Conservation (phyloP, 2,329 filamentous ascomycete species). For the Colletotrichum sp. region DNA sequence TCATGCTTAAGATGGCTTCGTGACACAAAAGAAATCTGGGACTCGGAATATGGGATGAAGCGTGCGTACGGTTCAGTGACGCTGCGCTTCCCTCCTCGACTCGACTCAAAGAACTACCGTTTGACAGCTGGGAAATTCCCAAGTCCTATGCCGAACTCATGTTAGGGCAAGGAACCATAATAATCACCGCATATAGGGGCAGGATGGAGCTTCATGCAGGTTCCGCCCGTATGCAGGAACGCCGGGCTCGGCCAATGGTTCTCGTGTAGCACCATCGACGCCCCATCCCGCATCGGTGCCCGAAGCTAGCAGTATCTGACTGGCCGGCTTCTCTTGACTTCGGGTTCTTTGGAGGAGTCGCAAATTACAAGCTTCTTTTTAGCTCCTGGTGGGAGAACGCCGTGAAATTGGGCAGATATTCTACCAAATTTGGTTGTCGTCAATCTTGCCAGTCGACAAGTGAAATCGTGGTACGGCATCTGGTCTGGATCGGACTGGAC, state of each 20-base stretch:
- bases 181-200: constrained; percentile 5
- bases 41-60: not conserved
- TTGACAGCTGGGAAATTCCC: not conserved
- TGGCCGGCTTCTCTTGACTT: not conserved
- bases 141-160: not conserved
- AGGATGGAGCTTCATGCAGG: constrained; percentile 3
- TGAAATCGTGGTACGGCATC: not conserved
- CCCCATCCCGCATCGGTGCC: not conserved
- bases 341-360: not conserved
- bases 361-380: constrained; percentile 4
- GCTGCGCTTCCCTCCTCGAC: not conserved
- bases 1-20: not conserved
- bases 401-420: not conserved
- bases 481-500: not conserved
- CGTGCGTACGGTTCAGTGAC: not conserved
- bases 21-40: not conserved
- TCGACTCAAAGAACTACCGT: not conserved
- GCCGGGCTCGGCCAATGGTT: not conserved
- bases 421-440: not conserved
- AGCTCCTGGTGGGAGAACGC: not conserved
- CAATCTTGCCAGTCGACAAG: not conserved
- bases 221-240: constrained; percentile 18
- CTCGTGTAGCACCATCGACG: not conserved
- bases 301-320: not conserved
- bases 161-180: not conserved